phyloP scores from a whole-genome alignment of 352 stramenopile genomes.

The Globisporangium yorkense region DNA sequence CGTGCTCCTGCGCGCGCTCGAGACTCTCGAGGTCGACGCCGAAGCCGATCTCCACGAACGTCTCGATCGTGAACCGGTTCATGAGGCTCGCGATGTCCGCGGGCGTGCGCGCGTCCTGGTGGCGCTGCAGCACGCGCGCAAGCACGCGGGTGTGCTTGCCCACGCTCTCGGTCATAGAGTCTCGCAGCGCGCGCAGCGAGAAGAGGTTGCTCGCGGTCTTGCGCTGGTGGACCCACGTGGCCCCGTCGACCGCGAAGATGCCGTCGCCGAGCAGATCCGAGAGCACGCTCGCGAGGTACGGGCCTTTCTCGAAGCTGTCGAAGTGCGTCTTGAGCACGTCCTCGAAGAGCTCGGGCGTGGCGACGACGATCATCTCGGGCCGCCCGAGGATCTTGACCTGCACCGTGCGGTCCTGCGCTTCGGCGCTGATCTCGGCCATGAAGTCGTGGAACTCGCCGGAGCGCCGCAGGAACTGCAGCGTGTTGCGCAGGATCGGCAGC shows the following conservation, averaged over 20 bases:
- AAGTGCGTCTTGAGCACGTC: conserved; percentile 50
- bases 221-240: conserved; percentile 22
- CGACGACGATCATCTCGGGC: conserved; percentile 34
- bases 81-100: conserved; percentile 37
- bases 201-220: conserved; percentile 28
- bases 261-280: conserved; percentile 20
- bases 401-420: conserved; percentile 26
- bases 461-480: conserved; percentile 29
- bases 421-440: conserved; percentile 26
- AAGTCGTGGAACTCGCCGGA: conserved; percentile 36
- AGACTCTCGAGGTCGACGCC: conserved; percentile 42
- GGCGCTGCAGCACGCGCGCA: conserved; percentile 11
- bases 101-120: conserved; percentile 5
- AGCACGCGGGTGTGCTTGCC: conserved; percentile 8
- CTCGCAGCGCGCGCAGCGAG: conserved; percentile 18
- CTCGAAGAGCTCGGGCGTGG: conserved; percentile 43
- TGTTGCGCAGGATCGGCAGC: conserved; percentile 38
- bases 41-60: conserved; percentile 68
- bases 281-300: conserved; percentile 32
- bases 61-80: conserved; percentile 56
- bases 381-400: conserved; percentile 31
- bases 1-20: conserved; percentile 22
- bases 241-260: conserved; percentile 25
- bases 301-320: conserved; percentile 37
- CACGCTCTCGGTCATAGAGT: conserved; percentile 21